Evolutionary conservation across 768 basidiomycete genomes (phyloP), one percentile per base, ranked within the genome.

Genomic region (Phanerochaete carnosa): DNA sequence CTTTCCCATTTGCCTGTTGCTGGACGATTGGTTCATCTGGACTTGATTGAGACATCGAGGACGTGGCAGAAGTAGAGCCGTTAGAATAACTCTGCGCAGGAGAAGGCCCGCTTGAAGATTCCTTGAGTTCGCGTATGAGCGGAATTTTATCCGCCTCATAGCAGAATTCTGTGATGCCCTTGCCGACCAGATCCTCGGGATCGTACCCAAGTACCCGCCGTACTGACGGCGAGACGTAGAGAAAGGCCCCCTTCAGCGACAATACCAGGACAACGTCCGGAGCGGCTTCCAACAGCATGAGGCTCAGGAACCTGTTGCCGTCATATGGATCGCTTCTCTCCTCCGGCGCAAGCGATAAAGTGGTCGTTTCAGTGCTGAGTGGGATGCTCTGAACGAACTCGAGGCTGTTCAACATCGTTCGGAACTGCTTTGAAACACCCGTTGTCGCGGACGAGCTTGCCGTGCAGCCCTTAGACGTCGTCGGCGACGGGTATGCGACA

Each of bases 101-200:
- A 9, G 56, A 22, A 12, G 64, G 59, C n/a, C 71, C 64, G 26
- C 64, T 60, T 22, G 77, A 83, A 46, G 80, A 79, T 65, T 92
- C 92, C 70, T 97, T 98, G 66, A 97, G 80, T 76, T 96, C 94
- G 46, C 95, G 84, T 83, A 92, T 90, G 63, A 95, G 83, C 0
- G 92, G 93, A 16, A 96, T 89, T 35, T 95, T 81, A 70, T 99
- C 96, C 52, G 90, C 89, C 0, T 89, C 89, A 71, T 96, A 94
- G 62, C 93, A 93, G 62, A 92, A 82, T 68, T 95, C 92, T 12
- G 86, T 77, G 55, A 98, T 80, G 9, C 83, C 81, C 67, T 83
- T 85, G 56, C 92, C 92, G 26, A 92, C 80, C 58, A 98, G 85
- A 60, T 96, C 93, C 32, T 84, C 79, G 1, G 95, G 87, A 26